Evolutionary conservation across 352 stramenopile genomes (phyloP), one percentile per base, ranked within the genome.

Genomic region (Pythium periplocum): DNA sequence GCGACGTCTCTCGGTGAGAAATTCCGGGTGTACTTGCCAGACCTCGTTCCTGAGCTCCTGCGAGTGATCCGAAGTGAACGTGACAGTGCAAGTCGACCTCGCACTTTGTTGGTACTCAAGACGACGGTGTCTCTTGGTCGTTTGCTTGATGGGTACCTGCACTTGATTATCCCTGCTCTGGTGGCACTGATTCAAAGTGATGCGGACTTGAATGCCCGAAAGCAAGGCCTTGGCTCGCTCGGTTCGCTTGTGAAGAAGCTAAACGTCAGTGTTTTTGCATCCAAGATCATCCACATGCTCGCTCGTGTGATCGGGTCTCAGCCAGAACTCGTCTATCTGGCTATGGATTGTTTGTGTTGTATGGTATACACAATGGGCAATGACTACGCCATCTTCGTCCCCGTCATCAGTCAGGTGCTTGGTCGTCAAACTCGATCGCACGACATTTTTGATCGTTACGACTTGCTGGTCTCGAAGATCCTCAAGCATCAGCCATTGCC

Each of bases 341-440:
- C 84, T 7, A 92, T 95, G 83, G 84, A 95, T 61, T 93, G 82
- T 44, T 64, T 95, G 4, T 90, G 83, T 53, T 92, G 81, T 32
- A 95, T 95, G 84, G 83, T 95, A 32, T 93, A 93, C 61, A 93
- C 81, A 1, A 91, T 95, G 76, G 84, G 84, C 7, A 83, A 93
- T 44, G 84, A 95, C 66, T 95, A 95, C 49, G 82, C 84, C 10
- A 93, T 95, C 50, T 95, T 95, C 45, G 82, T 95, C 2, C 84
- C 84, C 12, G 79, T 95, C 45, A 86, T 95, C 41, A 90, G 80
- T 35, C 80, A 92, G 43, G 80, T 93, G 31, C 56, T 95, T 9
- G 80, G 83, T 10, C 76, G 83, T 2, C 78, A 91, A 2, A 81
- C 75, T 10, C 69, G 80, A 17, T 75, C 70, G 2, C 85, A 90